A percentile compares a stretch with the other conserved stretches of the same genome.
Evolutionary conservation across 257 asterid species (phyloP).

Genomic region (Plectranthus barbatus): DNA sequence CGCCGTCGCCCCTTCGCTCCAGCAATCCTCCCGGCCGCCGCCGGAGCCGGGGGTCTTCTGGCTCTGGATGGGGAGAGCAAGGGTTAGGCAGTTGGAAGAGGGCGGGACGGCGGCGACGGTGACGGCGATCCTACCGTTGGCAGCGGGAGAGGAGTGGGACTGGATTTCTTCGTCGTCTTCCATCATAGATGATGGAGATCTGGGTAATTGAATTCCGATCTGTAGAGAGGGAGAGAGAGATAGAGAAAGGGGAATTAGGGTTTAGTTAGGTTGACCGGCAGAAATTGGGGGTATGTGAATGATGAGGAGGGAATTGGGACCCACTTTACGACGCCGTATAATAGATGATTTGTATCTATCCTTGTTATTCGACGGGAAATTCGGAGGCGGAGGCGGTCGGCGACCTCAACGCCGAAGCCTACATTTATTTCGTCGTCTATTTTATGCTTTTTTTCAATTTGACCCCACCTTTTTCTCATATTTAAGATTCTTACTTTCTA

Average conservation of each 20-base stretch:
- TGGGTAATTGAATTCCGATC: constrained; percentile 3
- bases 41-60: constrained; percentile 28
- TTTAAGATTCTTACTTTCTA: too few species aligned
- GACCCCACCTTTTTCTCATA: too few species aligned
- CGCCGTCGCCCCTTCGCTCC: constrained; percentile 89
- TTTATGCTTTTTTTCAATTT: too few species aligned
- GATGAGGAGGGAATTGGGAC: neutral
- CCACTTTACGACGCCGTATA: constrained; percentile 22
- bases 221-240: constrained; percentile 7
- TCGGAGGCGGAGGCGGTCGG: constrained; percentile 16
- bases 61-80: constrained; percentile 63
- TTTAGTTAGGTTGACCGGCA: constrained; percentile 22
- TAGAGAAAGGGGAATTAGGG: constrained; percentile 15
- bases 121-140: constrained; percentile 67
- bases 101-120: constrained; percentile 65
- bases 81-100: constrained; percentile 35
- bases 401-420: constrained; percentile 11
- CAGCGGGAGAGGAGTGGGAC: constrained; percentile 31
- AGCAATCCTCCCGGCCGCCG: constrained; percentile 79
- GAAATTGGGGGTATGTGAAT: constrained; percentile 2
- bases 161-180: constrained; percentile 68
- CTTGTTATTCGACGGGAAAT: constrained; percentile 10
- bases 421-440: neutral
- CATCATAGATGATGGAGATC: constrained; percentile 31
- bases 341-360: neutral